Base-by-base conservation (phyloP, 306 rosid species). In the Calophaca sinica region DNA sequence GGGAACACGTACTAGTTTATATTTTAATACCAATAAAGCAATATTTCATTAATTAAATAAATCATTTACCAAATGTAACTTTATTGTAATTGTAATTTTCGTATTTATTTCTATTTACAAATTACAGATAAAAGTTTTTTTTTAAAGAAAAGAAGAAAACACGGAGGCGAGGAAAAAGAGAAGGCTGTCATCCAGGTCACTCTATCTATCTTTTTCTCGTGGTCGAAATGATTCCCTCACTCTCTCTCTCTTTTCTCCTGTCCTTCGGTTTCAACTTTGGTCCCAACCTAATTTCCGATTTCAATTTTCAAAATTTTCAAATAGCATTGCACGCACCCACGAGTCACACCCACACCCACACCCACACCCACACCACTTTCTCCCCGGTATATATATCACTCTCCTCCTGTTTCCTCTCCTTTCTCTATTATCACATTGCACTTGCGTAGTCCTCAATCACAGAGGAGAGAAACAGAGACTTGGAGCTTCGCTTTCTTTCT, bases 211-310 rank as follows among this genome's bases (percentile, higher is more conserved):
- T 63, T 54, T 83, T 76, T 79, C 86, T 74, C 81, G 86, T 83
- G 86, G 78, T 68, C 9, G 74, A 41, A 79, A 83, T 83, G 80
- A 83, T 83, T 74, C 83, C 55, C 68, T 72, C 67, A 60, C 64
- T 72, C 83, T 45, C 77, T 32, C 33, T 36, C 15, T 36, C 31
- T 2, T 7, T 32, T 62, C 31, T 62, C 20, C 14, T 4, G 5
- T 68, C 51, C 35, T 79, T 73, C 67, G 42, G 28, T 59, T 57
- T 72, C 75, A 41, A 72, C n/a, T 71, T 57, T 29, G 50, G 50
- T 62, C 62, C 45, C 63, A 70, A 74, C 50, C 67, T 8, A 70
- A 58, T 33, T 62, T 62, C n/a, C 44, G 72, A 71, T 39, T 82
- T 72, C 76, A 66, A 77, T 15, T 82, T 46, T 78, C 67, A 54